A percentile compares a stretch with the other conserved stretches of the same genome.
These are phyloP conservation scores for Naganishia sp. DNA, from an alignment of 1,284 basidiomycete species.

Conservation along the genomic window DNA sequence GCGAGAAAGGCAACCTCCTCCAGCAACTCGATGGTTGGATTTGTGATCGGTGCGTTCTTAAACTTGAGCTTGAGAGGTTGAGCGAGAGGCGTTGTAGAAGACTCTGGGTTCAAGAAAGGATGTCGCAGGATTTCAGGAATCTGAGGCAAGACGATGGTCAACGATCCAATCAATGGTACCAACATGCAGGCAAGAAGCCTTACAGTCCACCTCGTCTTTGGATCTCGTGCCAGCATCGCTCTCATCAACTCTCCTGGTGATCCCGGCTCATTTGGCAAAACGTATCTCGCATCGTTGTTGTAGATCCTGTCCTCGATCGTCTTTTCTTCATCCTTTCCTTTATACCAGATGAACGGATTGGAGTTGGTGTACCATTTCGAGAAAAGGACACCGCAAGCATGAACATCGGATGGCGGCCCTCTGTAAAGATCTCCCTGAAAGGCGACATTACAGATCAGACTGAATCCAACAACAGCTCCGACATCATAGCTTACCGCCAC, in stretches of 20 bases:
- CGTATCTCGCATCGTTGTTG: slow-evolving; percentile 34
- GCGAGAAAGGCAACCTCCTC: slow-evolving; percentile 49
- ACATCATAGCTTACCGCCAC: slow-evolving; percentile 38
- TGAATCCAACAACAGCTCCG: not conserved
- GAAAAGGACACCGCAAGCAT: slow-evolving; percentile 50
- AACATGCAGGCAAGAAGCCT: slow-evolving; percentile 30
- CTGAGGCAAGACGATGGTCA: slow-evolving; percentile 32
- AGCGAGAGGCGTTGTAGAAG: slow-evolving; percentile 35
- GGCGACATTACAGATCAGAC: not conserved
- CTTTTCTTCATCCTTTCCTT: slow-evolving; percentile 35
- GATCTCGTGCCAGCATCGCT: slow-evolving; percentile 45
- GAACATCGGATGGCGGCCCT: slow-evolving; percentile 49
- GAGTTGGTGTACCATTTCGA: slow-evolving; percentile 43
- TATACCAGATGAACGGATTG: slow-evolving; percentile 42
- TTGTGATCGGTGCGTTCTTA: slow-evolving; percentile 31
- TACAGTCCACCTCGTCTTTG: slow-evolving; percentile 43
- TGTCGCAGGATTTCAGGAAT: slow-evolving; percentile 46
- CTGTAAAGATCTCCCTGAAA: slow-evolving; percentile 38
- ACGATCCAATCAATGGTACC: not conserved
- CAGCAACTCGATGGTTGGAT: slow-evolving; percentile 37
- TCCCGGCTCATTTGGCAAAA: slow-evolving; percentile 31
- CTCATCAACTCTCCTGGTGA: slow-evolving; percentile 39
- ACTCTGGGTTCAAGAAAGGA: slow-evolving; percentile 39
- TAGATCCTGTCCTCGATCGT: slow-evolving; percentile 40
- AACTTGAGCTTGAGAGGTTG: slow-evolving; percentile 36